These are phyloP conservation scores for Penicilliopsis zonata DNA, from an alignment of 495 filamentous ascomycete species.

Conservation along the genomic window DNA sequence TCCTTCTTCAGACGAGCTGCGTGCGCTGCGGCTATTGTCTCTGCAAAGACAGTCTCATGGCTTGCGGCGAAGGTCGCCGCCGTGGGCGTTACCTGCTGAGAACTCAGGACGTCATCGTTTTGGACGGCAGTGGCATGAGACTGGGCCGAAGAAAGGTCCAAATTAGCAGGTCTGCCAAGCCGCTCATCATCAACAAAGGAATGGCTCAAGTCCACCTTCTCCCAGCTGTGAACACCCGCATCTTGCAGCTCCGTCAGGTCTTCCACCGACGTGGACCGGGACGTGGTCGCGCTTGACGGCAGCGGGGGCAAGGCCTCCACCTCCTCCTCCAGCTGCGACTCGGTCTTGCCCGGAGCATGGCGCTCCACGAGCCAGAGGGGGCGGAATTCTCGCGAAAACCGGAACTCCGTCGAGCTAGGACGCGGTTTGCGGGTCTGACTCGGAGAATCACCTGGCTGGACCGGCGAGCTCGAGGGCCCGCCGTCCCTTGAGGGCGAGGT, in stretches of 20 bases:
- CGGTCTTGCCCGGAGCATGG: conserved; percentile 27
- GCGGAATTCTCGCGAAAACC: conserved; percentile 32
- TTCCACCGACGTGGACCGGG: conserved; percentile 30
- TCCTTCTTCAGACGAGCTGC: conserved; percentile 11
- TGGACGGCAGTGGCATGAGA: conserved; percentile 4
- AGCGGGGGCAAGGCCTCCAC: conserved; percentile 35
- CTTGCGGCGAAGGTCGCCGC: conserved; percentile 10
- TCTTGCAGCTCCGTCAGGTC: conserved; percentile 21
- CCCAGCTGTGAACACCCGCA: conserved; percentile 19
- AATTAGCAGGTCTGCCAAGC: conserved; percentile 9
- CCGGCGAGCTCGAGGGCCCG: conserved; percentile 19
- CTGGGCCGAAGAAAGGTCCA: conserved; percentile 12
- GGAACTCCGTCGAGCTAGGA: conserved; percentile 35
- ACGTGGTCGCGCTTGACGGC: conserved; percentile 37
- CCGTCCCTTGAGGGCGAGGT: no score
- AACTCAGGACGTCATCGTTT: conserved; percentile 16
- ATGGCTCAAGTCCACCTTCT: conserved; percentile 14
- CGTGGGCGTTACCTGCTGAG: conserved; percentile 27
- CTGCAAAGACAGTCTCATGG: background rate
- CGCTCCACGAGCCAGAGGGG: conserved; percentile 39
- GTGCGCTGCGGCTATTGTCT: conserved; percentile 1
- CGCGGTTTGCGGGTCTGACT: conserved; percentile 25
- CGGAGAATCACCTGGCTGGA: conserved; percentile 11
- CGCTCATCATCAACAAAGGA: conserved; percentile 8
- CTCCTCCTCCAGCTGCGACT: conserved; percentile 21